These are phyloP conservation scores for Gracilaria gracilis DNA, from an alignment of 23 red algal species.

Conservation along the genomic window DNA sequence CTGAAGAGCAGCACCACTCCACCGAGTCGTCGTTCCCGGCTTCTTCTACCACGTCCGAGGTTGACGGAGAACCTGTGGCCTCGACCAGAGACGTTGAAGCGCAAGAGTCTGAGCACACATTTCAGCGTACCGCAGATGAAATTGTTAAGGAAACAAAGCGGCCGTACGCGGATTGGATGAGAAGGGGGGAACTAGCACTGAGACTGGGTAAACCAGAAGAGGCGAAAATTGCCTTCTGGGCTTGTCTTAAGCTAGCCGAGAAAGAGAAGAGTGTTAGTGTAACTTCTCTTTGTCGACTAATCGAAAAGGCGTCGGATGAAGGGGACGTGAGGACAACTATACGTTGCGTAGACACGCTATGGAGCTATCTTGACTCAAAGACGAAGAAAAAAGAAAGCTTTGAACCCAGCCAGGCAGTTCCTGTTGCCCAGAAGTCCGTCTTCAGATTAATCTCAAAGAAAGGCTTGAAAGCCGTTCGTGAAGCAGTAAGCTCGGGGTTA, in stretches of 20 bases:
- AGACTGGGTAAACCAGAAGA: constrained; percentile 68
- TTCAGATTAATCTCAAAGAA: constrained; percentile 79
- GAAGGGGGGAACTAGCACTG: constrained; percentile 84
- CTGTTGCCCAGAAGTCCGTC: constrained; percentile 37
- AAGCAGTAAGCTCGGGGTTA: constrained; percentile 30
- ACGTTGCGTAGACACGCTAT: constrained; percentile 58
- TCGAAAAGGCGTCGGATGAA: constrained; percentile 72
- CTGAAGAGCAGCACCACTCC: constrained; percentile 77
- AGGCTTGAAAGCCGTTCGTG: constrained; percentile 74
- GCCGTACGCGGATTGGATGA: constrained; percentile 88
- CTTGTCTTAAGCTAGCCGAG: constrained; percentile 70
- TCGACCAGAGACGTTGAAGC: constrained; percentile 35
- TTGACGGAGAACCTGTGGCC: constrained; percentile 6
- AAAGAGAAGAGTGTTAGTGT: constrained; percentile 65
- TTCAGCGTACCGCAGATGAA: constrained; percentile 66
- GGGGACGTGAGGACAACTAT: constrained; percentile 64
- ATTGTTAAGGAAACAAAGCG: constrained; percentile 75
- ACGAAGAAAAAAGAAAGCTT: constrained; percentile 34
- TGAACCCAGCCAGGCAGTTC: constrained; percentile 57
- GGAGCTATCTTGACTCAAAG: constrained; percentile 50
- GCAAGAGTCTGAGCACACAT: constrained; percentile 5
- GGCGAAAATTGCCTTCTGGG: constrained; percentile 79
- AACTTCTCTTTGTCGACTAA: constrained; percentile 64
- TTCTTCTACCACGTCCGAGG: constrained; percentile 12
- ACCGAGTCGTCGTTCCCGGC: constrained; percentile 44